Conservation (phyloP, 306 rosid species). For the Gleditsia sinensis region DNA sequence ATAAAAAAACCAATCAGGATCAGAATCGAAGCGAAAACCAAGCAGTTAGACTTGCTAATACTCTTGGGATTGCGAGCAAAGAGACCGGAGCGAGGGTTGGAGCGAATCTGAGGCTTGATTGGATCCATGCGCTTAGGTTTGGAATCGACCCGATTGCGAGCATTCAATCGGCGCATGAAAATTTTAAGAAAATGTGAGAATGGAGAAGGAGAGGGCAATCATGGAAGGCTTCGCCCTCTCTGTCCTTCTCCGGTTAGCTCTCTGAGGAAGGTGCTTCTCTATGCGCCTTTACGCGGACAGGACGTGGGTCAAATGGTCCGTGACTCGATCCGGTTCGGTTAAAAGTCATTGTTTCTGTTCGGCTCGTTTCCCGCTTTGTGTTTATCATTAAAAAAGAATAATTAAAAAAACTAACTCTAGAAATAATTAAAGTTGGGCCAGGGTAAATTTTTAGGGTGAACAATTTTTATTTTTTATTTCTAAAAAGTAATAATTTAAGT, state of each 20-base stretch:
- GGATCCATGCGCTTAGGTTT: slow-evolving; percentile 55
- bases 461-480: too few relatives aligned
- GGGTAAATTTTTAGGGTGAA: too few relatives aligned
- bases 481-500: too few relatives aligned
- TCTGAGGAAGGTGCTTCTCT: neutral
- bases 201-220: slow-evolving; percentile 13
- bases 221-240: slow-evolving; percentile 2
- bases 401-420: too few relatives aligned
- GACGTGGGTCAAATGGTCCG: too few relatives aligned
- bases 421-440: too few relatives aligned
- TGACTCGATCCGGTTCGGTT: too few relatives aligned
- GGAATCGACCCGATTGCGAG: slow-evolving; percentile 43
- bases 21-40: slow-evolving; percentile 28
- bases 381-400: too few relatives aligned
- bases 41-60: slow-evolving; percentile 22
- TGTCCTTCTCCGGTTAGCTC: neutral
- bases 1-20: slow-evolving; percentile 34
- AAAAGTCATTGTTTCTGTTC: too few relatives aligned
- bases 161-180: slow-evolving; percentile 71
- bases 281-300: neutral
- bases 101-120: slow-evolving; percentile 49
- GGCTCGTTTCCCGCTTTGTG: too few relatives aligned
- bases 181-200: neutral
- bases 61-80: slow-evolving; percentile 47
- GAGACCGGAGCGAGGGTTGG: slow-evolving; percentile 47